phyloP scores from a whole-genome alignment of 2,329 filamentous ascomycete species.

The Diplocarpon mali region DNA sequence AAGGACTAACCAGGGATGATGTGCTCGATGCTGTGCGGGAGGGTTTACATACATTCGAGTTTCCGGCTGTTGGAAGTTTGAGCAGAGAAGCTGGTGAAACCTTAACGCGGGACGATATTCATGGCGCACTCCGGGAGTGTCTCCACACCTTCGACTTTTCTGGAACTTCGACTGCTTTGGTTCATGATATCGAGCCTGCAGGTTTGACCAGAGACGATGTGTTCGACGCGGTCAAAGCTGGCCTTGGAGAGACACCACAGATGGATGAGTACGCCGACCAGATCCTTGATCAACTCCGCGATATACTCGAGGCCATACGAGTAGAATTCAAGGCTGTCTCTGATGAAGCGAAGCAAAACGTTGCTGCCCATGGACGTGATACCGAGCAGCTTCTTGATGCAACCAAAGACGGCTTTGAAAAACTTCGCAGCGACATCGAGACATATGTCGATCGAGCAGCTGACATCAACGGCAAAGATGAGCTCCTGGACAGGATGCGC shows the following conservation, averaged over 20 bases:
- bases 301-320: slow-evolving; percentile 51
- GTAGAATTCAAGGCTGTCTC: slow-evolving; percentile 49
- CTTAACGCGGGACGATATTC: slow-evolving; percentile 42
- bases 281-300: slow-evolving; percentile 45
- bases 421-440: slow-evolving; percentile 69
- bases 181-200: slow-evolving; percentile 42
- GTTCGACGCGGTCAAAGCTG: slow-evolving; percentile 46
- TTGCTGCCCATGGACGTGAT: slow-evolving; percentile 66
- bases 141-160: slow-evolving; percentile 40
- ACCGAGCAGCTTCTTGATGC: slow-evolving; percentile 84
- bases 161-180: slow-evolving; percentile 42
- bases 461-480: slow-evolving; percentile 61
- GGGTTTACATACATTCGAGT: slow-evolving; percentile 39
- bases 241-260: slow-evolving; percentile 37
- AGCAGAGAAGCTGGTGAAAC: slow-evolving; percentile 43
- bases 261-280: slow-evolving; percentile 36
- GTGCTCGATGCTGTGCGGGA: slow-evolving; percentile 49
- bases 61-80: slow-evolving; percentile 42
- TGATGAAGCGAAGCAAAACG: slow-evolving; percentile 63
- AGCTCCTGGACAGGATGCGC: slow-evolving; percentile 61
- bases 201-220: slow-evolving; percentile 41
- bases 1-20: slow-evolving; percentile 59
- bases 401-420: slow-evolving; percentile 77
- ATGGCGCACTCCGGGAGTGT: slow-evolving; percentile 47
- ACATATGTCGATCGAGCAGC: slow-evolving; percentile 64